Evolutionary conservation across 352 stramenopile genomes (phyloP), one percentile per base, ranked within the genome.

Genomic region (Pythium guiyangense): DNA sequence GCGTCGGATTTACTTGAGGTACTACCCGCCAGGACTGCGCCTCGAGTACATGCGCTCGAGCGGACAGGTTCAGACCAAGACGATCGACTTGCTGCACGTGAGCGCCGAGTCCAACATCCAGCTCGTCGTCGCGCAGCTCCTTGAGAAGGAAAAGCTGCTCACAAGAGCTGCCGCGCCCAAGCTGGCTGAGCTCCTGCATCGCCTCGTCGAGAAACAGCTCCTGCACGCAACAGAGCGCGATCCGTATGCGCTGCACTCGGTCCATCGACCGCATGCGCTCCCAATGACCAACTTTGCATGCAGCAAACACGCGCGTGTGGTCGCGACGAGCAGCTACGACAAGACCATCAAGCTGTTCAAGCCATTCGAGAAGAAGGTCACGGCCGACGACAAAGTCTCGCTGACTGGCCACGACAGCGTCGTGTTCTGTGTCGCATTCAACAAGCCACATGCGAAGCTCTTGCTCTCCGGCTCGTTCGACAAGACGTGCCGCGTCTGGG

Each of bases 401-500:
- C 67, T 92, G 20, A 54, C 57, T 6, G 83, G 79, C 1, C 83
- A 92, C 35, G 74, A 86, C 4, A 68, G 74, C 18, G 74, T 88
- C 12, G 83, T 90, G 44, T 92, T 82, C 58, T 79, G 74, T 49
- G 49, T 90, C 48, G 62, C 78, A 1, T 88, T 92, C 58, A 83
- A 86, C 51, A 71, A 54, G 5, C 77, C 79, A 4, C 71, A 78
- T 27, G 66, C 76, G 6, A 74, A 64, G 4, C 71, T 67, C 31
- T 59, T 89, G 29, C 59, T 89, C 17, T 89, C 79, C 0, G 83
- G 83, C 3, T 90, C 83, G 20, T 92, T 90, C 49, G 83, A 92
- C 66, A 89, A 87, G 64, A 88, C 78, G 4, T 90, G 79, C 46
- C 72, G 83, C 4, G 52, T 92, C 40, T 92, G 83, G 80, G 70